Evolutionary conservation across 805 yeast species (phyloP).

Genomic region (Ogataea nonfermentans): DNA sequence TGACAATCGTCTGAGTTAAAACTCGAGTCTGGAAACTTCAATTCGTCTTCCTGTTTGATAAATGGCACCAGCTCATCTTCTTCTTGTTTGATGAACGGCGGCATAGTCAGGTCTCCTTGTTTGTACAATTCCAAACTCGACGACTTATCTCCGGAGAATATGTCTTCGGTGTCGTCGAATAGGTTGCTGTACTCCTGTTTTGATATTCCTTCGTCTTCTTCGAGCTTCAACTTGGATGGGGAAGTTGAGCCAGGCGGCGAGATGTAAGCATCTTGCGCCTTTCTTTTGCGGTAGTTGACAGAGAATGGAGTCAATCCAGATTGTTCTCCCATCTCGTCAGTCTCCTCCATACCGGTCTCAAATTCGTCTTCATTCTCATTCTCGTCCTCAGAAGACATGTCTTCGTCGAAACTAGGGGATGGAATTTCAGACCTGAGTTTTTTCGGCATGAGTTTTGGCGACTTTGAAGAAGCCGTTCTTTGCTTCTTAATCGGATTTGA

Average conservation of each 20-base stretch:
- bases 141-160: conserved; percentile 19
- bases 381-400: conserved; percentile 24
- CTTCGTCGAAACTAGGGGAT: conserved; percentile 25
- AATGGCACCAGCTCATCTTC: conserved; percentile 11
- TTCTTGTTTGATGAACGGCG: conserved; percentile 19
- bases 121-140: conserved; percentile 28
- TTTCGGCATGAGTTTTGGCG: conserved; percentile 5
- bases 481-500: conserved; percentile 22
- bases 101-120: conserved; percentile 22
- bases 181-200: conserved; percentile 30
- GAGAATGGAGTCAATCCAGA: background rate
- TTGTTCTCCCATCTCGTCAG: conserved; percentile 1
- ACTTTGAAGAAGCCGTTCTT: conserved; percentile 10
- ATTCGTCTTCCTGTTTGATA: conserved; percentile 15
- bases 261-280: conserved; percentile 20
- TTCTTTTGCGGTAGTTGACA: conserved; percentile 16
- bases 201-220: conserved; percentile 26
- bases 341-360: conserved; percentile 14
- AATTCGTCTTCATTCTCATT: conserved; percentile 17
- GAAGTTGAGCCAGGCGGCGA: conserved; percentile 35
- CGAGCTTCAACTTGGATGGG: conserved; percentile 30
- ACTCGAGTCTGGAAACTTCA: conserved; percentile 15
- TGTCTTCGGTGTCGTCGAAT: conserved; percentile 27
- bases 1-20: conserved; percentile 18
- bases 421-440: conserved; percentile 18